phyloP scores from a whole-genome alignment of 2,329 filamentous ascomycete species.

The Aureobasidium sp. region DNA sequence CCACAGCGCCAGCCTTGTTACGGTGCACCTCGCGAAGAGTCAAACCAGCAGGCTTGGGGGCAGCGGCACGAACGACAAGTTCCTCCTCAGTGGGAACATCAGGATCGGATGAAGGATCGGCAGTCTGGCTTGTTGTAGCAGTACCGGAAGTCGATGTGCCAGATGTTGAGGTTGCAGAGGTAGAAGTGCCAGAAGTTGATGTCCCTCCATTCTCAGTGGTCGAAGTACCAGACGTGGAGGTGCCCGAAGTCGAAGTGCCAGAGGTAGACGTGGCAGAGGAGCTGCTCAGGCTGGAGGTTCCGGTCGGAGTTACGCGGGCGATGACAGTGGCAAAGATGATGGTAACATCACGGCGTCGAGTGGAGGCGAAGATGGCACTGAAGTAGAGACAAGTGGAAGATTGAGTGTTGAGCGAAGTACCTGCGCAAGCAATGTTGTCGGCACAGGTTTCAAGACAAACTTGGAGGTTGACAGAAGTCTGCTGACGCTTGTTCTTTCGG shows the following conservation, averaged over 20 bases:
- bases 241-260: background rate
- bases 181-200: background rate
- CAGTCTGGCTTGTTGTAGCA: background rate
- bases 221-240: background rate
- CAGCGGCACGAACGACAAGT: background rate
- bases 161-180: background rate
- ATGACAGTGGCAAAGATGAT: conserved; percentile 1
- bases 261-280: background rate
- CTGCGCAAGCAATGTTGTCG: background rate
- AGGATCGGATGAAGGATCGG: background rate
- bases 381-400: background rate
- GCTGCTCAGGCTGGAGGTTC: background rate
- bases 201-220: background rate
- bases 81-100: background rate
- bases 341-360: background rate
- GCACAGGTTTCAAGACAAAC: background rate
- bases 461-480: background rate
- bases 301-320: background rate
- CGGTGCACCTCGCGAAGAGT: background rate
- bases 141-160: background rate
- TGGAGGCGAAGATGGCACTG: background rate
- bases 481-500: background rate
- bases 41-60: background rate
- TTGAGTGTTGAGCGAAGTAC: background rate
- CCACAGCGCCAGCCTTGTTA: background rate